Base-by-base conservation (phyloP, 371 early-diverging fungal genomes). In the Mortierella sp. region DNA sequence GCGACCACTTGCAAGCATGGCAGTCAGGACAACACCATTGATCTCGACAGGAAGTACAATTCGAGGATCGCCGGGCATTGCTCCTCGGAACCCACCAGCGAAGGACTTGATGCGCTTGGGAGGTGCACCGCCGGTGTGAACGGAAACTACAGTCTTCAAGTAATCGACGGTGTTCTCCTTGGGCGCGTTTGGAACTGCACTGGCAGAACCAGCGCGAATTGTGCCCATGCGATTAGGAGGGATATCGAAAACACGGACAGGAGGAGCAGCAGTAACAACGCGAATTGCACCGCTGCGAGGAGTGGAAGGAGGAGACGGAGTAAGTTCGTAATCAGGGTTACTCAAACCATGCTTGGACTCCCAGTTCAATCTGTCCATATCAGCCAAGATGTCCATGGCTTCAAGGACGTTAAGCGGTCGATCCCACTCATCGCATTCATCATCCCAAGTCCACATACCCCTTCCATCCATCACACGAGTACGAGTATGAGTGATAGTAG, bases 361-460 rank as follows among this genome's bases (percentile, higher is more conserved):
- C 61, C 61, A 11, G 57, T 55, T 55, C 61, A 59, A 19, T 34
- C 61, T 59, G 13, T 59, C 61, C 34, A 59, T 59, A 59, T 16
- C 13, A 14, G 61, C 61, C 61, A 59, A 28, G 31, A 31, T 0
- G 0, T 14, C 34, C 16, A 2, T 11, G 28, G 61, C 61, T 59
- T 34, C 61, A 31, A 16, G 61, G 61, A 34, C 5, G 19, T 31
- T 59, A 34, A 31, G 13, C 0, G 61, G 61, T 16, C 61, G 61
- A 28, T 59, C 61, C 61, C 61, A 59, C 61, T 34, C 61, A 11
- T 59, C 61, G 31, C 31, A 28, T 14, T 59, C 34, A 34, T 59
- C 34, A 34, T 59, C 61, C 61, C 61, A 59, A 28, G 31, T 16
- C 61, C 28, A 16, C 28, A 13, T 16, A 10, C 61, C 34, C 5